phyloP scores from a whole-genome alignment of 75 land plant species.

The Pseudotsuga menziesii region DNA sequence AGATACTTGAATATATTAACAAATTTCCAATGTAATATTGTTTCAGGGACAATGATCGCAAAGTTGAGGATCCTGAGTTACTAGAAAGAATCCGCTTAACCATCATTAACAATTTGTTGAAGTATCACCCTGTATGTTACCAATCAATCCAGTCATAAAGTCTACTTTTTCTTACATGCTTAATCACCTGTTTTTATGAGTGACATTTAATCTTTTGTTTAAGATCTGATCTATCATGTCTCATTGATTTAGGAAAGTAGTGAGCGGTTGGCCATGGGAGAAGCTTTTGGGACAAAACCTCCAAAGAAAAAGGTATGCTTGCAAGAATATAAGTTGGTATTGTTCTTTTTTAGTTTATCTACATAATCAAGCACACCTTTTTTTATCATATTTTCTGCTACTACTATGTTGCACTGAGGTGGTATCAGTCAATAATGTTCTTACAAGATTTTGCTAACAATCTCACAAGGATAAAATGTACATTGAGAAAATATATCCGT shows the following conservation, averaged over 20 bases:
- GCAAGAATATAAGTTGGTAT: no score
- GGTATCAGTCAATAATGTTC: no score
- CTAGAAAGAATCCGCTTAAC: slow-evolving; percentile 88
- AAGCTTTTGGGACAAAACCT: slow-evolving; percentile 84
- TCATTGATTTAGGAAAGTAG: slow-evolving; percentile 75
- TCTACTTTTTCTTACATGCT: neutral
- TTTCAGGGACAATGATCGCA: slow-evolving; percentile 67
- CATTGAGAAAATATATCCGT: no score
- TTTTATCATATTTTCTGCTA: no score
- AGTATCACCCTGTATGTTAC: slow-evolving; percentile 88
- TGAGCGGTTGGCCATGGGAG: slow-evolving; percentile 94
- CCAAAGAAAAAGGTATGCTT: slow-evolving; percentile 59
- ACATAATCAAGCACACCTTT: no score
- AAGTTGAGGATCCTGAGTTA: slow-evolving; percentile 91
- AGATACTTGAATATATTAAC: neutral
- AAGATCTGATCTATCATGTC: neutral
- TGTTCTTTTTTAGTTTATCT: no score
- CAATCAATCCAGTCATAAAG: neutral
- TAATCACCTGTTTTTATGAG: neutral
- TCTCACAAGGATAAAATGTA: no score
- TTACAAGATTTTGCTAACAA: no score
- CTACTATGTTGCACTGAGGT: no score
- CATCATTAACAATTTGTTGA: slow-evolving; percentile 81
- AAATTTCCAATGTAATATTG: neutral
- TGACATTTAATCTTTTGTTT: neutral